Base-by-base conservation (phyloP, 768 basidiomycete species). In the Boletus sp. region DNA sequence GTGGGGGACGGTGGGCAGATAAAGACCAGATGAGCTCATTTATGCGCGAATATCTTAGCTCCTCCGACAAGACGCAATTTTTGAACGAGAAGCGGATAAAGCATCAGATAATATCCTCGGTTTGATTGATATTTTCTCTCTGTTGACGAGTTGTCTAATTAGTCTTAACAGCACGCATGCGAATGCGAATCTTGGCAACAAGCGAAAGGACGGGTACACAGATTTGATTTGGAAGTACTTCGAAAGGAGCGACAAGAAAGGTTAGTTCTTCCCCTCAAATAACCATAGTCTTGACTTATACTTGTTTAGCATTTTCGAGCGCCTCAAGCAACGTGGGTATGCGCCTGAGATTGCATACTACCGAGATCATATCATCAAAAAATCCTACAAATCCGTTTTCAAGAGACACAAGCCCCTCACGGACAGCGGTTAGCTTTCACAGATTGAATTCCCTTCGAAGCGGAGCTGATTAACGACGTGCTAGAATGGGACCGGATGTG, bases 1-100 rank as follows among this genome's bases (percentile, higher is more conserved):
- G 20, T 7, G 12, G 36, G 4, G 48, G 32, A 6, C 10, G 1
- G 11, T 62, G 64, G 55, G 47, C 62, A 10, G 64, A 65, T 20
- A 45, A 11, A 36, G 56, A 59, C 18, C 58, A 65, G 40, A n/a
- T 60, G 39, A 24, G 48, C 6, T 52, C 40, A 0, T 58, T 63
- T 15, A 17, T 57, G 47, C 8, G 1, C 4, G 58, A 60, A 29
- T 60, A 60, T n/a, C 8, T 5, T 18, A 10, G 11, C 37, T 47
- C 61, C 17, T 32, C 18, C 2, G 30, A 60, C 32, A 56, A 63
- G 53, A 9, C 14, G 8, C 30, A 9, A 11, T 59, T 65, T 18
- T 18, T 65, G 1, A 7, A 35, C 12, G 48, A 54, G 28, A 57
- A 41, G 28, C 58, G 44, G 12, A 14, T 32, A 2, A 37, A 41